Base-by-base conservation (phyloP, 2,329 filamentous ascomycete genomes). In the Fusarium burgessii region DNA sequence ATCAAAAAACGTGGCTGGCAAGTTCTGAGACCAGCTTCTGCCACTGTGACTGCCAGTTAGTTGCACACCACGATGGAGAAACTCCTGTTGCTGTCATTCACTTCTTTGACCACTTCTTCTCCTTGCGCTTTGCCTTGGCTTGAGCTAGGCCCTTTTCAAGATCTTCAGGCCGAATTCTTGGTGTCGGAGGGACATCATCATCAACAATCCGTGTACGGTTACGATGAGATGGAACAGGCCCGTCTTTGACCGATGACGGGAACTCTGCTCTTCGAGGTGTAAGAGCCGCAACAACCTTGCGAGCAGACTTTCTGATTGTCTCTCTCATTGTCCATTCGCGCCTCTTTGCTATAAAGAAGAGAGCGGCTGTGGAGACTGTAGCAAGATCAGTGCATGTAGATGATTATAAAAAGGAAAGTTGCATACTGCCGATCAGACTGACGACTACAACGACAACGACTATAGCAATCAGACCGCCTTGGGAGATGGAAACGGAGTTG, bases 321-420 rank as follows among this genome's bases (percentile, higher is more conserved):
- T 93, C 89, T 63, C 90, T 89, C 72, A 96, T 84, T 72, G 90
- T 92, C 93, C 93, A 96, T 80, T 95, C 92, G 49, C 91, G 89
- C 83, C 93, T 94, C 85, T 96, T 96, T 59, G 93, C 92, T 40
- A 95, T 79, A 79, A 91, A 93, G 83, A 92, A 97, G 32, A 96
- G 88, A 5, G 89, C 82, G 5, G 90, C 88, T 36, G 87, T 91
- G 25, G 85, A 85, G 68, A 91, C 92, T 92, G 71, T 42, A 10
- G 25, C 6, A 15, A 36, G 54, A 64, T 77, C 56, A 76, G 73
- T 36, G 55, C 15, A 29, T 52, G 49, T 29, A 32, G n/a, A 33
- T 11, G 14, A 27, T 20, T 11, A 15, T 18, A n/a, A 29, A 23
- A 5, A 9, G 14, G 29, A 46, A 23, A 29, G 32, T 45, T 27